Evolutionary conservation across 2,329 filamentous ascomycete species (phyloP).

Genomic region (Amphichorda felina): DNA sequence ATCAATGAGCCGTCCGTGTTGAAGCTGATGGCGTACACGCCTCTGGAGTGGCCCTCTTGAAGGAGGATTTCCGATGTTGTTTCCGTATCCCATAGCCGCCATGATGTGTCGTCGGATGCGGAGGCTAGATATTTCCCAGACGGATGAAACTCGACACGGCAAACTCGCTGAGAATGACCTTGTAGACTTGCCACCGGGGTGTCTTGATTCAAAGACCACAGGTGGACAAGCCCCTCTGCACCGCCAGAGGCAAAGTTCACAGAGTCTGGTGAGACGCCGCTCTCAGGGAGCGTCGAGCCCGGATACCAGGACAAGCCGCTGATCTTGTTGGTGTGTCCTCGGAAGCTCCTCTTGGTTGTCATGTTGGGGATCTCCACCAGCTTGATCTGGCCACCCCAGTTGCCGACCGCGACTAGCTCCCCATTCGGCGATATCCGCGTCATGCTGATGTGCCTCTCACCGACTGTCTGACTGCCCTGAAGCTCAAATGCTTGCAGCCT

Average conservation of each 20-base stretch:
- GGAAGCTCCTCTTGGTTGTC: slow-evolving; percentile 60
- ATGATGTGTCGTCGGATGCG: slow-evolving; percentile 91
- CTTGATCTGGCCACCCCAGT: slow-evolving; percentile 85
- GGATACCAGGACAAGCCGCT: slow-evolving; percentile 89
- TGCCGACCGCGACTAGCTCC: slow-evolving; percentile 74
- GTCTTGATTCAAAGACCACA: slow-evolving; percentile 84
- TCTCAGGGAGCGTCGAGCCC: slow-evolving; percentile 59
- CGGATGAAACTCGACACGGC: slow-evolving; percentile 87
- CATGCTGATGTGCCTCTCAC: slow-evolving; percentile 84
- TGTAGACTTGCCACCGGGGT: slow-evolving; percentile 72
- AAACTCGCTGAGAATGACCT: slow-evolving; percentile 80
- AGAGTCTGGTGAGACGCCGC: slow-evolving; percentile 57
- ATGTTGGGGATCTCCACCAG: slow-evolving; percentile 75
- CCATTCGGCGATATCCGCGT: slow-evolving; percentile 82
- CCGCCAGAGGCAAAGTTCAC: slow-evolving; percentile 87
- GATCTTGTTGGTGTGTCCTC: slow-evolving; percentile 81
- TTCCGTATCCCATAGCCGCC: slow-evolving; percentile 90
- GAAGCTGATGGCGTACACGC: slow-evolving; percentile 84
- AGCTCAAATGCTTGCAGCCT: slow-evolving; percentile 73
- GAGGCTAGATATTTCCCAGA: slow-evolving; percentile 83
- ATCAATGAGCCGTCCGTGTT: slow-evolving; percentile 84
- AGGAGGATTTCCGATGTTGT: slow-evolving; percentile 73
- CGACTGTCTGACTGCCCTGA: slow-evolving; percentile 85
- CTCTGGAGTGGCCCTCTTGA: slow-evolving; percentile 90
- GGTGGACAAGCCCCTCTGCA: slow-evolving; percentile 73